Base-by-base conservation (phyloP, 148 eudicot genomes). In the Fagopyrum homotropicum region DNA sequence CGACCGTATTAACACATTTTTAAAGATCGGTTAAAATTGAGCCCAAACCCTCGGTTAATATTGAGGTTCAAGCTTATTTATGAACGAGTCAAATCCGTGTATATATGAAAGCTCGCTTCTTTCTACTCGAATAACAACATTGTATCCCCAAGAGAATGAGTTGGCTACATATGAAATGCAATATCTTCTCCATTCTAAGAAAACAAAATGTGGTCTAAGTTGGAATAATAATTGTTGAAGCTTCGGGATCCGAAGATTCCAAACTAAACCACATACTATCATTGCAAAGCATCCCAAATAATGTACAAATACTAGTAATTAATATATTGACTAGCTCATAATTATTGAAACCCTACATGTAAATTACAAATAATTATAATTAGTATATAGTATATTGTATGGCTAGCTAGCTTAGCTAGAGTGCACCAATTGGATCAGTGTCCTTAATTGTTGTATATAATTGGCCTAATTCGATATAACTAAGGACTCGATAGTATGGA, bases 231-330 rank as follows among this genome's bases (percentile, higher is more conserved):
- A 64, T 80, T 69, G 54, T 40, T 59, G 75, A 75, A 57, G 75
- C 78, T 72, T 80, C 7, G 82, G 79, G 82, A 80, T 80, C 64
- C 61, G 57, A 17, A 76, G 61, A 77, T 73, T 73, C 69, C 46
- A 55, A 73, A 61, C 26, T 29, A 61, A 61, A 9, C 40, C 69
- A 29, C 16, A 29, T 10, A 30, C 4, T 30, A 29, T 61, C 69
- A 61, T 61, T 61, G 15, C 15, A 61, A 29, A 61, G 44, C 16
- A 26, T 43, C 22, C 69, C 15, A 3, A 61, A 3, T 10, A 3
- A 4, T 4, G 7, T 4, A 55, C 0, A 11, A 55, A 9, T 9
- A 61, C 10, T 26, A 9, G 35, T 9, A 29, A 26, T 1, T 61
- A 61, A 61, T 29, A 4, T 7, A 61, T 61, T 35, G 35, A 12